Base-by-base conservation (phyloP, 2,329 filamentous ascomycete species). In the Pseudogymnoascus sp. region DNA sequence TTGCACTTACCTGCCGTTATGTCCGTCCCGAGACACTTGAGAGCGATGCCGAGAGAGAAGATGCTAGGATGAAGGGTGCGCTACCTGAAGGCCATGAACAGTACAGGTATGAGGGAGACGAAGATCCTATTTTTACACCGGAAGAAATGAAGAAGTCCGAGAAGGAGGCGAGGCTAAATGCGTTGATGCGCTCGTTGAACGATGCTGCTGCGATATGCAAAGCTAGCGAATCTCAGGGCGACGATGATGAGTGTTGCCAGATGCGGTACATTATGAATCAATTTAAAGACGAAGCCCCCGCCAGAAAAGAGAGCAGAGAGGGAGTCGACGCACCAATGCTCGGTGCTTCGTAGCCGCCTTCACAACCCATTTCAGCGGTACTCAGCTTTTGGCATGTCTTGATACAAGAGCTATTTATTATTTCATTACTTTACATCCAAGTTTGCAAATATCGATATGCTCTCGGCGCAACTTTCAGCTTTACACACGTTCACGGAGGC, bases 1-100 rank as follows among this genome's bases (percentile, higher is more conserved):
- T 82, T 68, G 82, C 82, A 0, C 64, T 85, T 55, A 85, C 82
- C 0, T 78, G 77, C 61, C 74, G 82, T 1, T 76, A 77, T 35
- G 77, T 85, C 18, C 72, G 76, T 15, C 74, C 74, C 0, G 70
- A 74, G 33, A 15, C 10, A n/a, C 73, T 82, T 58, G 66, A 65
- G 0, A 60, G 64, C 0, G 63, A 68, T 12, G 63, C 65, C 0
- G 67, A 71, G 19, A 64, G 66, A 3, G 59, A 61, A 1, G 63
- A 70, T 10, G 71, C 73, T 0, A 52, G 60, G 1, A 23, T 63
- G 8, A 72, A 73, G 34, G 73, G 72, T 3, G 63, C 64, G 0
- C 63, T 77, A n/a, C 75, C 75, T 1, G 57, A 65, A 5, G 65
- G 66, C 7, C 65, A 67, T 18, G 59, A 67, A 1, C 28, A 62